Conservation (phyloP, 2,329 filamentous ascomycete species). For the Arthrobotrys sphaeroides region DNA sequence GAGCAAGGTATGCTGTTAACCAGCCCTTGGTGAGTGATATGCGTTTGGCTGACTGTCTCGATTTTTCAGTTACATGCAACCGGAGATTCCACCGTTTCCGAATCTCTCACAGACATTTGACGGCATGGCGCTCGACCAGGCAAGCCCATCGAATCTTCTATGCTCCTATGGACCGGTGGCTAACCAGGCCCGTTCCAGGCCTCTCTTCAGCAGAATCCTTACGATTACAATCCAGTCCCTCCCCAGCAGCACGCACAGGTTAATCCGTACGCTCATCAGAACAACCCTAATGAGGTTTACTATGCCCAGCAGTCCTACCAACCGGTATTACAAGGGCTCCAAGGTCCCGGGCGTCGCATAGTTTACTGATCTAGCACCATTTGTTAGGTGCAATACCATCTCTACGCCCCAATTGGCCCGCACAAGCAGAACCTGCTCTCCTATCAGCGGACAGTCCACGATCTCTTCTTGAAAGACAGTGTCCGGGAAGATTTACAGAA, state of each 20-base stretch:
- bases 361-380: not conserved
- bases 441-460: conserved; percentile 86
- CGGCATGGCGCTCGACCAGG: conserved; percentile 38
- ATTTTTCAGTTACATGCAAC: conserved; percentile 41
- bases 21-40: not conserved
- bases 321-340: conserved; percentile 65
- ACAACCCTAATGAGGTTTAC: conserved; percentile 70
- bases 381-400: conserved; percentile 82
- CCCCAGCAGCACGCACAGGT: conserved; percentile 61
- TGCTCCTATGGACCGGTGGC: not conserved
- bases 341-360: not conserved
- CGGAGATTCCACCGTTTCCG: conserved; percentile 35
- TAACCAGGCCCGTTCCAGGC: conserved; percentile 46
- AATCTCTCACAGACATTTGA: conserved; percentile 47
- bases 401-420: conserved; percentile 88
- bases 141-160: not conserved
- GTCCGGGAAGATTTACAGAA: conserved; percentile 87
- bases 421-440: conserved; percentile 80
- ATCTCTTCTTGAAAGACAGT: conserved; percentile 90
- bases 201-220: conserved; percentile 59
- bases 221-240: conserved; percentile 58
- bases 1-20: conserved; percentile 10
- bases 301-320: conserved; percentile 69
- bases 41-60: not conserved
- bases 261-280: conserved; percentile 62